Conservation (phyloP, 83 land plant species). For the Thuja plicata region DNA sequence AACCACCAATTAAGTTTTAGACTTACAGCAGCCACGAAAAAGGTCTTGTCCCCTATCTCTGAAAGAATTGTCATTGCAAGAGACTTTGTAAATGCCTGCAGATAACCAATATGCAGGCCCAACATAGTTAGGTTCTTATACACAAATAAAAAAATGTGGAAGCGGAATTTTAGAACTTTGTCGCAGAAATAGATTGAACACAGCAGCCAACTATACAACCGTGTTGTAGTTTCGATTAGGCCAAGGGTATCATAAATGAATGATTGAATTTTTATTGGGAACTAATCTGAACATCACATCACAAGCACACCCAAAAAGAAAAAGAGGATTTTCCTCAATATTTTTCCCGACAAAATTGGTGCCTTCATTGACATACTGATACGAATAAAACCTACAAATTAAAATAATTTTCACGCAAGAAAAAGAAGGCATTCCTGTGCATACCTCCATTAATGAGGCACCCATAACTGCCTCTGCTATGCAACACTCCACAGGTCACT, state of each 20-base stretch:
- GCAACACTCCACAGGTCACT: too few relatives aligned
- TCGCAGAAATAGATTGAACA: not conserved
- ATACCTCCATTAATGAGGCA: not conserved
- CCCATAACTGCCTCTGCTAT: not conserved
- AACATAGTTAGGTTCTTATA: not conserved
- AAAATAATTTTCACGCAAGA: not conserved
- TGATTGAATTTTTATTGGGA: not conserved
- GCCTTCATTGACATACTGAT: not conserved
- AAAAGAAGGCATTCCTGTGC: not conserved
- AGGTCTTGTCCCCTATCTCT: slow-evolving; percentile 34
- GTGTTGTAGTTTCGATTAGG: not conserved
- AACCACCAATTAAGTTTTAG: not conserved
- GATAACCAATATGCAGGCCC: not conserved
- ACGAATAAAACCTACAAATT: not conserved
- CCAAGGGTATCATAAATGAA: not conserved
- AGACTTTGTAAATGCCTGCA: slow-evolving; percentile 29
- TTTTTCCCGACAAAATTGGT: not conserved
- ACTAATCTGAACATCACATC: not conserved
- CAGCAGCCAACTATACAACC: not conserved
- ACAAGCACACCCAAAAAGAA: not conserved
- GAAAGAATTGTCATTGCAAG: slow-evolving; percentile 29
- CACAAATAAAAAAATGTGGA: too few relatives aligned
- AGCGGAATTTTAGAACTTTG: not conserved
- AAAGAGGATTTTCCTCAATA: not conserved
- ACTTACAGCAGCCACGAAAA: slow-evolving; percentile 35